These are phyloP conservation scores for Osmozyma mogii DNA, from an alignment of 805 yeast genomes.

Conservation along the genomic window DNA sequence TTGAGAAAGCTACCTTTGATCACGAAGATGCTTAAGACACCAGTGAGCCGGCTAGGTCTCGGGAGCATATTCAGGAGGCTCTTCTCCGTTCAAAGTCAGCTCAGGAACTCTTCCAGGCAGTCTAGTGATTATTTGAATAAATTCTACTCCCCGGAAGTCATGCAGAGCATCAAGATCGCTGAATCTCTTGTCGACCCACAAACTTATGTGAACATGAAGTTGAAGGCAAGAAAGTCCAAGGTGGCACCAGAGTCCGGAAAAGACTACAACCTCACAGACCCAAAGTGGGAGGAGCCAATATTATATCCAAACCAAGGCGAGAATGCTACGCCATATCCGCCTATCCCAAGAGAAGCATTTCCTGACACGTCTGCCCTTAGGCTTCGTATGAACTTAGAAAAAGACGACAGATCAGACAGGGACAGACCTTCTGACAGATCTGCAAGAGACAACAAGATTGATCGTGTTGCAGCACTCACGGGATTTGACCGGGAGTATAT, in stretches of 20 bases:
- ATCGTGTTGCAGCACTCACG: too few species aligned
- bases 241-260: slow-evolving; percentile 68
- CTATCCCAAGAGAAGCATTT: slow-evolving; percentile 39
- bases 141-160: slow-evolving; percentile 74
- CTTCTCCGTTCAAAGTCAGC: too few species aligned
- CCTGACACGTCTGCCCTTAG: too few species aligned
- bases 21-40: too few species aligned
- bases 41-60: too few species aligned
- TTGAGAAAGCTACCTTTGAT: too few species aligned
- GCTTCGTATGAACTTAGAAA: too few species aligned
- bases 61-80: too few species aligned
- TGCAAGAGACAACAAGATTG: too few species aligned
- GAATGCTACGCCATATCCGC: slow-evolving; percentile 47
- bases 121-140: slow-evolving; percentile 55
- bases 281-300: slow-evolving; percentile 64
- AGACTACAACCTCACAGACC: slow-evolving; percentile 65
- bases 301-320: slow-evolving; percentile 43
- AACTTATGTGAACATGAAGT: slow-evolving; percentile 38
- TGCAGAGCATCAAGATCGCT: slow-evolving; percentile 75
- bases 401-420: slow-evolving; percentile 6
- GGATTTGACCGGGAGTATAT: slow-evolving; percentile 61
- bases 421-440: slow-evolving; percentile 41
- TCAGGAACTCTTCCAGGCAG: too few species aligned
- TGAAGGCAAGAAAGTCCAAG: slow-evolving; percentile 28
- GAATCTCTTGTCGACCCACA: slow-evolving; percentile 68